Evolutionary conservation across 305 asterid species (phyloP).

Genomic region (Coffea humblotiana): DNA sequence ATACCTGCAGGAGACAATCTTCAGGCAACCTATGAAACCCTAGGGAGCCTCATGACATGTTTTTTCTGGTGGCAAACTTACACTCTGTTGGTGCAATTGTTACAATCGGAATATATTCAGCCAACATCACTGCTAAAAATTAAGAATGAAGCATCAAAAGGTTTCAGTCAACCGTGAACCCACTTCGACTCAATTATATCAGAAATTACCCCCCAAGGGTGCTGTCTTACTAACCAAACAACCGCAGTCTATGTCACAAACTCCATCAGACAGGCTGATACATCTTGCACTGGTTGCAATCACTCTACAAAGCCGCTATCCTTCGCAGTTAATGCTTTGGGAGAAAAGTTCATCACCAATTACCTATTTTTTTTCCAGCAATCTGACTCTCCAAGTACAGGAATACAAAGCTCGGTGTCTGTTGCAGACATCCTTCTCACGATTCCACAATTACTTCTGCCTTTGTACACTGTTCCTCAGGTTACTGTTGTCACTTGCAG

Average conservation of each 20-base stretch:
- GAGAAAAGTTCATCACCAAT: neutral
- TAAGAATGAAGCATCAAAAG: neutral
- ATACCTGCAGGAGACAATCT: slow-evolving; percentile 1
- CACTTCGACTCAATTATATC: neutral
- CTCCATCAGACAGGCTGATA: neutral
- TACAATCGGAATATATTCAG: neutral
- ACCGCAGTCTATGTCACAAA: neutral
- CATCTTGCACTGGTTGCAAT: neutral
- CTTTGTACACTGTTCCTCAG: neutral
- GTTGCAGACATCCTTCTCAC: neutral
- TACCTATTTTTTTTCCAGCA: neutral
- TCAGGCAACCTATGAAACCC: neutral
- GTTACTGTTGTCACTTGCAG: neutral
- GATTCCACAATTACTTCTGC: neutral
- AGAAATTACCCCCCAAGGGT: neutral
- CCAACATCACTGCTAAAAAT: neutral
- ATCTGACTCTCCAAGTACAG: neutral
- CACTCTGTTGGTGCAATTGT: neutral
- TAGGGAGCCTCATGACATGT: neutral
- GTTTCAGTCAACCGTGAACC: neutral
- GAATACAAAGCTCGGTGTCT: neutral
- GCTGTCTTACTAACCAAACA: neutral
- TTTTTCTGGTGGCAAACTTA: neutral
- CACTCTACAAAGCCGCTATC: neutral
- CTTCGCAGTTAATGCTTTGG: neutral